Evolutionary conservation across 768 basidiomycete species (phyloP).

Genomic region (Rhodotorula toruloides): DNA sequence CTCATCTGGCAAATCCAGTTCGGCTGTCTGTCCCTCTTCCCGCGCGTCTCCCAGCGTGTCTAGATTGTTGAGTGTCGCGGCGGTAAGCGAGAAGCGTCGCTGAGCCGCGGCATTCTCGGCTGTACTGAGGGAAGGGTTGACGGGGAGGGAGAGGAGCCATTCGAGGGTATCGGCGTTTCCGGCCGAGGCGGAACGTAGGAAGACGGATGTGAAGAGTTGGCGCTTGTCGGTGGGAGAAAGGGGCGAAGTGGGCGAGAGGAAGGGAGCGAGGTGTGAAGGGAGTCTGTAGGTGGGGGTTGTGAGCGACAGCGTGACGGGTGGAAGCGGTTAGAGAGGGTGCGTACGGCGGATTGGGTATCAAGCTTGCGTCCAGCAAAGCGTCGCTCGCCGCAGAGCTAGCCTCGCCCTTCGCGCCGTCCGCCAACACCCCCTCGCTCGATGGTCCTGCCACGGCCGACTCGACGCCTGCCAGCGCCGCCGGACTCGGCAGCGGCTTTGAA

Average conservation of each 20-base stretch:
- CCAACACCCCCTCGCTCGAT: no score
- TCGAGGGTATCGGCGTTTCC: conserved; percentile 42
- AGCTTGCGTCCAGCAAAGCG: not conserved
- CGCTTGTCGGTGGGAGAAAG: conserved; percentile 25
- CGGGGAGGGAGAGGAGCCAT: conserved; percentile 39
- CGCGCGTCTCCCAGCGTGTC: not conserved
- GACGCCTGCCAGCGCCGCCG: no score
- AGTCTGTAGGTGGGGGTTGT: no score
- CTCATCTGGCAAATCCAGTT: conserved; percentile 12
- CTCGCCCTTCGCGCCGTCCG: no score
- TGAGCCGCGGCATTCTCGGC: conserved; percentile 14
- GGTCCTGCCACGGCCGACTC: no score
- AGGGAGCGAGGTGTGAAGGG: conserved; percentile 29
- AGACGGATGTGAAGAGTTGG: conserved; percentile 25
- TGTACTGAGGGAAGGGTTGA: conserved; percentile 4
- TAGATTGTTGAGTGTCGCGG: conserved; percentile 6
- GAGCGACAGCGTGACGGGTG: not conserved
- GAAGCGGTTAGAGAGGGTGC: not conserved
- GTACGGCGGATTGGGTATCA: conserved; percentile 9
- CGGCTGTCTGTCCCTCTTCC: not conserved
- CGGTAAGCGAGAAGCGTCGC: conserved; percentile 22
- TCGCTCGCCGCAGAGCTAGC: not conserved
- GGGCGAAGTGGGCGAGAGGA: conserved; percentile 23
- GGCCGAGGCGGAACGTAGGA: conserved; percentile 28
- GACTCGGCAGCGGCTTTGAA: not conserved